Base-by-base conservation (phyloP, 192 early-diverging fungal species). In the Linnemannia hyalina region DNA sequence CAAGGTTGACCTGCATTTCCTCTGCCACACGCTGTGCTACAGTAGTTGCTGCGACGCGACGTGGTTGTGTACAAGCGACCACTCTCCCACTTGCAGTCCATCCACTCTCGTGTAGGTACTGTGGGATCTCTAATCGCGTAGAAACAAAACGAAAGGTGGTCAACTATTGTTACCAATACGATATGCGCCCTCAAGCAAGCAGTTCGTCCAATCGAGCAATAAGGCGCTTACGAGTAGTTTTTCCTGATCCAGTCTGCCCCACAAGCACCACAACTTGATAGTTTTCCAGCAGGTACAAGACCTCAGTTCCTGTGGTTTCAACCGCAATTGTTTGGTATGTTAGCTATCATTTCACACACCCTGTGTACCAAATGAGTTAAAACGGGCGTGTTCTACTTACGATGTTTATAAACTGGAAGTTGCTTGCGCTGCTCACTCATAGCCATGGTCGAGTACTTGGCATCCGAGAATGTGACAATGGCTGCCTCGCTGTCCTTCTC, bases 321-420 rank as follows among this genome's bases (percentile, higher is more conserved):
- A 29, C 13, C 1, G 57, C 6, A 15, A 32, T 63, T 26, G 10
- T 57, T n/a, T 32, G 1, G 11, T 32, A 6, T 29, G 10, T 63
- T 32, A n/a, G 26, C 10, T 11, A 10, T 1, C 60, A 29, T 9
- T 13, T 32, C 29, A 11, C 7, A 11, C 3, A 32, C 8, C 60
- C 60, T 3, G 26, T 20, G 16, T 15, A 18, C 3, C 47, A 49
- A 49, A 16, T 49, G 26, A 22, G 35, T 46, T 23, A 16, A 0
- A 52, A 7, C 44, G 38, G 32, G 23, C 44, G 23, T 60, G 47
- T 10, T 49, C 0, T 20, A 60, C 80, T 92, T 92, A 87, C 97
- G 94, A 73, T 96, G 91, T 71, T 96, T 96, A 86, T 92, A 99
- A 4, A 99, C 95, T 0, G 98, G 99, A 73, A 99, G 91, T 15